Conservation (phyloP, 208 protist genomes). For the Histomonas meleagridis region DNA sequence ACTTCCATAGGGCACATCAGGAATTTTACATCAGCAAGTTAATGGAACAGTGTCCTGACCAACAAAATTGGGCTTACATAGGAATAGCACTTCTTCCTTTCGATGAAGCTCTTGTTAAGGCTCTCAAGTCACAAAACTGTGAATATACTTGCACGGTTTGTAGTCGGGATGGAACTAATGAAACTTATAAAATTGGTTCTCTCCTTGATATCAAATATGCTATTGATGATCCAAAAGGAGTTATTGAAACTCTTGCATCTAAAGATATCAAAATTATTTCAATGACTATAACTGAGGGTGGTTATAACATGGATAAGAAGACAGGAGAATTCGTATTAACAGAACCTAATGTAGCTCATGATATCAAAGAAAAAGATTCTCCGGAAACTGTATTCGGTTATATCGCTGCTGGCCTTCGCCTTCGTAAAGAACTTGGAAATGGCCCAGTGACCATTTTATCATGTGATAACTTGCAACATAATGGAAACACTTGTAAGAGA, state of each 20-base stretch:
- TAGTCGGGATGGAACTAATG: neutral
- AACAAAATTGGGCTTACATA: neutral
- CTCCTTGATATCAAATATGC: slow-evolving; percentile 2
- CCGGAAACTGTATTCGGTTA: slow-evolving; percentile 35
- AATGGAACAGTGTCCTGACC: neutral
- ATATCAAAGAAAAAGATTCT: neutral
- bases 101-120: neutral
- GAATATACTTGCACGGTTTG: slow-evolving; percentile 3
- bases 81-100: slow-evolving; percentile 21
- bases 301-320: slow-evolving; percentile 31
- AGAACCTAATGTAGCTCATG: neutral
- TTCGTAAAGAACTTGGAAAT: neutral
- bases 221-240: neutral
- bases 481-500: slow-evolving; percentile 10
- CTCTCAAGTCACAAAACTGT: slow-evolving; percentile 12
- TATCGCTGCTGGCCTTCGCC: slow-evolving; percentile 31
- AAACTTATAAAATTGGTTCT: slow-evolving; percentile 21
- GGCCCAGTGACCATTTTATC: slow-evolving; percentile 39
- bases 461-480: slow-evolving; percentile 44
- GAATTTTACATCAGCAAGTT: slow-evolving; percentile 12
- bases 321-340: slow-evolving; percentile 28
- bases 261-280: slow-evolving; percentile 22
- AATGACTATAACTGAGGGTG: slow-evolving; percentile 45
- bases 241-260: slow-evolving; percentile 23
- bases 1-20: slow-evolving; percentile 40